Evolutionary conservation across 805 yeast species (phyloP).

Genomic region (Starmerella floricola): DNA sequence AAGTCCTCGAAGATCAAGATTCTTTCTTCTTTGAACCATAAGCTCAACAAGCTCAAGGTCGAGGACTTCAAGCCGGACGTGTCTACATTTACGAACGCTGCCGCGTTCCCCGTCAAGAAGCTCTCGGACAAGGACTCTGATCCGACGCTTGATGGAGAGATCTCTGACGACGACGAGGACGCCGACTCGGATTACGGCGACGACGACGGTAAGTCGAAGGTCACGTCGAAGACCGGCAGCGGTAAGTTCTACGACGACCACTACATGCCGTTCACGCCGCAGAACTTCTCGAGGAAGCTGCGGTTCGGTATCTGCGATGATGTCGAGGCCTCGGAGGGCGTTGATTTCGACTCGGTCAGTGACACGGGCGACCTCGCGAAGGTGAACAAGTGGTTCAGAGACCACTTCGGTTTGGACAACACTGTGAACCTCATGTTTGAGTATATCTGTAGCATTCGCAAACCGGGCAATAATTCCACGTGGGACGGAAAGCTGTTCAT

Average conservation of each 20-base stretch:
- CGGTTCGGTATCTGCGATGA: not conserved
- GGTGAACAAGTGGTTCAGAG: slow-evolving; percentile 48
- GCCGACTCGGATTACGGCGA: slow-evolving; percentile 12
- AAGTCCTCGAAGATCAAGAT: slow-evolving; percentile 5
- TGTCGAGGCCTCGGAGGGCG: not conserved
- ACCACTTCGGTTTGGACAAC: slow-evolving; percentile 51
- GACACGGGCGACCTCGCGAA: slow-evolving; percentile 26
- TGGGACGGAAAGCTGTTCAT: slow-evolving; percentile 59
- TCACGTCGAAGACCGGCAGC: not conserved
- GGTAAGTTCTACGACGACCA: slow-evolving; percentile 6
- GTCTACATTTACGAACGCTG: not conserved
- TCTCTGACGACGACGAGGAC: slow-evolving; percentile 9
- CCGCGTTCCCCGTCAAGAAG: not conserved
- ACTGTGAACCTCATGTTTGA: slow-evolving; percentile 47
- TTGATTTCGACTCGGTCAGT: not conserved
- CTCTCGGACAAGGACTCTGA: not conserved
- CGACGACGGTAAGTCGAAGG: not conserved
- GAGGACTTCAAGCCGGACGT: slow-evolving; percentile 4
- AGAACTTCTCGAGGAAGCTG: slow-evolving; percentile 5
- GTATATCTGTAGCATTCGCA: slow-evolving; percentile 30
- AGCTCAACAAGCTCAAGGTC: slow-evolving; percentile 6
- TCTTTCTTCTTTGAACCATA: slow-evolving; percentile 5
- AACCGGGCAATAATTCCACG: slow-evolving; percentile 7
- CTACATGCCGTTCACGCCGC: not conserved
- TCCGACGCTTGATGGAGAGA: slow-evolving; percentile 1